Percentiles rank a stretch among this genome's conserved stretches.
Conservation (phyloP, 1,139 yeast genomes). For the Saccharomyces hybrid region DNA sequence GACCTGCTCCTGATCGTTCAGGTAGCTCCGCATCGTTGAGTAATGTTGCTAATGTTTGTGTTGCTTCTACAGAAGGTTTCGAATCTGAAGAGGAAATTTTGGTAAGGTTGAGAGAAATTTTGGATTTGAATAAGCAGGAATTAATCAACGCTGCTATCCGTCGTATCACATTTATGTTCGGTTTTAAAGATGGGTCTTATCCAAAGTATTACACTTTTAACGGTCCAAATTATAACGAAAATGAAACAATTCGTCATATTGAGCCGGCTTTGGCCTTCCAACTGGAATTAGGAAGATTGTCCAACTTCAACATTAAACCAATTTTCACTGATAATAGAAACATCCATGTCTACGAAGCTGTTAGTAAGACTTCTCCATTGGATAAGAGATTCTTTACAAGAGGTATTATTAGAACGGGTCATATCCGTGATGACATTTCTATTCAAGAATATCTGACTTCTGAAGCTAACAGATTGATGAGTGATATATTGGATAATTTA, state of each 20-base stretch:
- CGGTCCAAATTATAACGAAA: slow-evolving; percentile 76
- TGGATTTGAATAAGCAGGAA: slow-evolving; percentile 64
- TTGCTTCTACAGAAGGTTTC: slow-evolving; percentile 69
- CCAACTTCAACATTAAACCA: slow-evolving; percentile 90
- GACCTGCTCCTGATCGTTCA: slow-evolving; percentile 42
- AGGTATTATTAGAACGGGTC: slow-evolving; percentile 95
- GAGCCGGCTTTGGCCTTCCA: slow-evolving; percentile 99
- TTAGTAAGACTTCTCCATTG: slow-evolving; percentile 86
- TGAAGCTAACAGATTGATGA: slow-evolving; percentile 92
- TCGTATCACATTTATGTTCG: slow-evolving; percentile 86
- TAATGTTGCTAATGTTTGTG: slow-evolving; percentile 76
- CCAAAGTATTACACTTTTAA: slow-evolving; percentile 95
- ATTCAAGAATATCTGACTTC: slow-evolving; percentile 91
- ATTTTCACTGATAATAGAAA: slow-evolving; percentile 95
- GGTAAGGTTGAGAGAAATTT: slow-evolving; percentile 52
- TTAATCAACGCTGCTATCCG: slow-evolving; percentile 67
- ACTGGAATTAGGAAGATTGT: slow-evolving; percentile 86
- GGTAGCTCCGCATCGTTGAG: slow-evolving; percentile 40
- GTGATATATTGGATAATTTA: slow-evolving; percentile 88
- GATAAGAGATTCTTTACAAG: slow-evolving; percentile 95
- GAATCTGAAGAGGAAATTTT: slow-evolving; percentile 64
- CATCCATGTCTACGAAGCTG: slow-evolving; percentile 94
- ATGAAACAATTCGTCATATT: slow-evolving; percentile 90
- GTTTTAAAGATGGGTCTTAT: slow-evolving; percentile 74
- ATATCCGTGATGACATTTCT: slow-evolving; percentile 84